Base-by-base conservation (phyloP, 768 basidiomycete species). In the Termitomyces sp. region DNA sequence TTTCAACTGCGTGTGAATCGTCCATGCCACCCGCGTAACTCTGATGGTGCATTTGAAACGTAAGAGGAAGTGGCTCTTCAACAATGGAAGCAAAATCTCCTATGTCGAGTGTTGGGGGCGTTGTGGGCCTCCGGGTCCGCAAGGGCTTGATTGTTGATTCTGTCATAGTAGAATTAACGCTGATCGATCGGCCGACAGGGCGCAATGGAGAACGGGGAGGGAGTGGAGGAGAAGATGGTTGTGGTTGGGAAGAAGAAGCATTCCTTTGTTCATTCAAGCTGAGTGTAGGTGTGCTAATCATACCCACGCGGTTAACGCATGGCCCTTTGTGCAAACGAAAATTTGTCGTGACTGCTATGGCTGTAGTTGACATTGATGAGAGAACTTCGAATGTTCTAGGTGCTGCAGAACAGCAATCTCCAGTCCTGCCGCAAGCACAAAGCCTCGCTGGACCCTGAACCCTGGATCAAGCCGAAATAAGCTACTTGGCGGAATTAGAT, bases 271-370 rank as follows among this genome's bases (percentile, higher is more conserved):
- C 50, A 38, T 61, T 61, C 50, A 64, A 56, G 30, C 69, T 69
- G 72, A 68, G 73, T 62, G 65, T 64, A 58, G 71, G 72, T 54
- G 70, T 69, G 65, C 65, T 66, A 59, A 72, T 68, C 56, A 70
- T 66, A 57, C 71, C 70, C 79, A 79, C 74, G 78, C 76, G 79
- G 75, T 66, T 66, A 57, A 75, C 73, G 69, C 73, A 77, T 76
- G 77, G 74, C 67, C 42, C 51, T 38, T 60, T 46, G 30, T 57
- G 50, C 51, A 16, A 28, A 48, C 53, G 36, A 42, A n/a, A 7
- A 18, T 43, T 40, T 36, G 55, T 20, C 20, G 57, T 33, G 53
- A 51, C 55, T 36, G 47, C 57, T 47, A 57, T 20, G 12, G 48
- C 18, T 58, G 54, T 54, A 42, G 26, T 13, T 56, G 59, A 42